These are phyloP conservation scores for Penicillium olsonii DNA, from an alignment of 2,329 filamentous ascomycete genomes.

Conservation along the genomic window DNA sequence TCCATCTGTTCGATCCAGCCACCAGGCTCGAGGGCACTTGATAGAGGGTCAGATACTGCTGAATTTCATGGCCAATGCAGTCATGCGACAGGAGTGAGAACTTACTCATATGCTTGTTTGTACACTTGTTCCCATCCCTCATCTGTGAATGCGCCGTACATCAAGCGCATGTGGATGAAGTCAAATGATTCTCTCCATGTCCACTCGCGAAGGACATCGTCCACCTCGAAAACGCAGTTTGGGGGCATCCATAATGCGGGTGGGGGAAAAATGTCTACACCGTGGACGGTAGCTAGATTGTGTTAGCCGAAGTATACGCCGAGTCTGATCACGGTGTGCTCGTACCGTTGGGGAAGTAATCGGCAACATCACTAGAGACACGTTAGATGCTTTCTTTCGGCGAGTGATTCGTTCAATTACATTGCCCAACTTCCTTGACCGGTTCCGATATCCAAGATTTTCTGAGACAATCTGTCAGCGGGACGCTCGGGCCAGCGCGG, in stretches of 20 bases:
- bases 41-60: background rate
- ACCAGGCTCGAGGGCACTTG: slow-evolving; percentile 2
- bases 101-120: slow-evolving; percentile 15
- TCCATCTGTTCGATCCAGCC: slow-evolving; percentile 16
- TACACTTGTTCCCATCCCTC: slow-evolving; percentile 6
- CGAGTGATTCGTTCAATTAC: slow-evolving; percentile 5
- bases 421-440: slow-evolving; percentile 21
- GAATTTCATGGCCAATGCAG: no score
- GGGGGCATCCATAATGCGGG: slow-evolving; percentile 25
- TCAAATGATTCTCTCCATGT: slow-evolving; percentile 25
- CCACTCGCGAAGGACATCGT: slow-evolving; percentile 26
- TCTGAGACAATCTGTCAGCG: slow-evolving; percentile 1
- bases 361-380: slow-evolving; percentile 9
- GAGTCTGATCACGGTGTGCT: background rate
- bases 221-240: slow-evolving; percentile 29
- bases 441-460: slow-evolving; percentile 21
- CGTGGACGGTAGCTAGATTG: slow-evolving; percentile 12
- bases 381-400: background rate
- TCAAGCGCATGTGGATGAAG: slow-evolving; percentile 24
- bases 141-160: slow-evolving; percentile 13
- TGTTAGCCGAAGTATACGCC: slow-evolving; percentile 2
- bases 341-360: slow-evolving; percentile 7
- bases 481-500: background rate
- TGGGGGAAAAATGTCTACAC: slow-evolving; percentile 27
- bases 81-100: background rate